These are phyloP conservation scores for Penicillium sp. DNA, from an alignment of 2,329 filamentous ascomycete species.

Conservation along the genomic window DNA sequence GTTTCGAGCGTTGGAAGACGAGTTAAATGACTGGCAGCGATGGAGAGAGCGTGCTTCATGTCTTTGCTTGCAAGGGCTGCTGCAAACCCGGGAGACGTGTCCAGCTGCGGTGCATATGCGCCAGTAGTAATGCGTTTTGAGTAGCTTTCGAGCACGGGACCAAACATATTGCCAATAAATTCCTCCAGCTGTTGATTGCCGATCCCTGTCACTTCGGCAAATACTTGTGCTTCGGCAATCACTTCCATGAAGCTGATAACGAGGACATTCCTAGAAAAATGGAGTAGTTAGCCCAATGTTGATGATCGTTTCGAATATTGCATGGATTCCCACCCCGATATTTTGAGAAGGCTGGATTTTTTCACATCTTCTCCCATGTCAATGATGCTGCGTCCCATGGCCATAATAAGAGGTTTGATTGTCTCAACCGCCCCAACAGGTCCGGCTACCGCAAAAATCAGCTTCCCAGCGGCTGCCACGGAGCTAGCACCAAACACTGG, in stretches of 20 bases:
- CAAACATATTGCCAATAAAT: slow-evolving; percentile 36
- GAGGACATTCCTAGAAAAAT: slow-evolving; percentile 46
- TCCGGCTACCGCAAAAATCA: slow-evolving; percentile 52
- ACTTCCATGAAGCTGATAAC: slow-evolving; percentile 53
- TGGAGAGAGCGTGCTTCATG: slow-evolving; percentile 17
- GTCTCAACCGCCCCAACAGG: slow-evolving; percentile 36
- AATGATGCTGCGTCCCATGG: slow-evolving; percentile 39
- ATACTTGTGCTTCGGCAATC: slow-evolving; percentile 51
- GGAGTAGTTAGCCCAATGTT: neutral
- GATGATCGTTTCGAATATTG: neutral
- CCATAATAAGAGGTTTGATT: slow-evolving; percentile 43
- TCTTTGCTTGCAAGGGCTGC: slow-evolving; percentile 19
- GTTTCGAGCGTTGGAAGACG: slow-evolving; percentile 11
- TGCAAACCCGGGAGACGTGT: slow-evolving; percentile 15
- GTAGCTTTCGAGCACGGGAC: slow-evolving; percentile 18
- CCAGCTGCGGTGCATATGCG: slow-evolving; percentile 18
- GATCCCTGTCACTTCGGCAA: slow-evolving; percentile 50
- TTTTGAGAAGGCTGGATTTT: slow-evolving; percentile 51
- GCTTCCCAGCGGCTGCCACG: slow-evolving; percentile 48
- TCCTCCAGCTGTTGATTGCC: slow-evolving; percentile 44
- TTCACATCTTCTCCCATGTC: slow-evolving; percentile 46
- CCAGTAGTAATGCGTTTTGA: slow-evolving; percentile 22
- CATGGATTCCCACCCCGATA: slow-evolving; percentile 34
- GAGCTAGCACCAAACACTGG: slow-evolving; percentile 56
- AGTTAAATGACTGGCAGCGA: slow-evolving; percentile 3